Percentiles rank a stretch among this genome's conserved stretches.
Evolutionary conservation across 2,329 filamentous ascomycete species (phyloP).

Genomic region (Didymella lethalis): DNA sequence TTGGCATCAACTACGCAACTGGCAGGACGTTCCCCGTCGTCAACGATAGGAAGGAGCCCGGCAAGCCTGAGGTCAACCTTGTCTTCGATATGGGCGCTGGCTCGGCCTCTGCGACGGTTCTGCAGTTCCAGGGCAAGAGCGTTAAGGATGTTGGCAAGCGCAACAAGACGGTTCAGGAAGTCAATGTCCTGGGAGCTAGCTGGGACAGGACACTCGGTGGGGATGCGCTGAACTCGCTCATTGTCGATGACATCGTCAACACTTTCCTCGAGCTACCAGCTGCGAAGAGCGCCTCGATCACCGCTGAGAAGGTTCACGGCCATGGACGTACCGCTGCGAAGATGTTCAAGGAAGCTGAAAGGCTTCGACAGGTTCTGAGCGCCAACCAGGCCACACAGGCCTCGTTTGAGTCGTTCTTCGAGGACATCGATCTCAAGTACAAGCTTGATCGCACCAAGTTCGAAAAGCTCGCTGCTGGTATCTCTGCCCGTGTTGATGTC

Average conservation of each 20-base stretch:
- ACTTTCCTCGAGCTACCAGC: slow-evolving; percentile 74
- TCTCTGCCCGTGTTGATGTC: slow-evolving; percentile 71
- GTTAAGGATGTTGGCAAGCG: slow-evolving; percentile 92
- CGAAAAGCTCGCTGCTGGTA: slow-evolving; percentile 75
- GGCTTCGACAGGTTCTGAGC: slow-evolving; percentile 85
- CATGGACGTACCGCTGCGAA: slow-evolving; percentile 89
- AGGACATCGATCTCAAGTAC: slow-evolving; percentile 93
- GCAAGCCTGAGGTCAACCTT: slow-evolving; percentile 88
- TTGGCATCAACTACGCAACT: slow-evolving; percentile 95
- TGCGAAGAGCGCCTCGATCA: slow-evolving; percentile 70
- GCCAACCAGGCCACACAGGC: slow-evolving; percentile 84
- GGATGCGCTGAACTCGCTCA: slow-evolving; percentile 84
- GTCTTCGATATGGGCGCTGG: slow-evolving; percentile 98
- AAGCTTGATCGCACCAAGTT: slow-evolving; percentile 83
- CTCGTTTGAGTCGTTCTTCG: slow-evolving; percentile 87
- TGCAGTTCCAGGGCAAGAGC: slow-evolving; percentile 86
- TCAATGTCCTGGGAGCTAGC: slow-evolving; percentile 84
- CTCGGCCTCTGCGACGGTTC: slow-evolving; percentile 86
- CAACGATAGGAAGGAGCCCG: slow-evolving; percentile 67
- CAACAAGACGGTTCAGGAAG: slow-evolving; percentile 97
- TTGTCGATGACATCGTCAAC: slow-evolving; percentile 86
- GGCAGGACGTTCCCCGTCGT: slow-evolving; percentile 86
- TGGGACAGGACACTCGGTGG: slow-evolving; percentile 93
- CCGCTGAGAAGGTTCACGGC: slow-evolving; percentile 68
- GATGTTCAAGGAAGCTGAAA: slow-evolving; percentile 91